These are phyloP conservation scores for Pseudogymnoascus sp. DNA, from an alignment of 2,329 filamentous ascomycete genomes.

Conservation along the genomic window DNA sequence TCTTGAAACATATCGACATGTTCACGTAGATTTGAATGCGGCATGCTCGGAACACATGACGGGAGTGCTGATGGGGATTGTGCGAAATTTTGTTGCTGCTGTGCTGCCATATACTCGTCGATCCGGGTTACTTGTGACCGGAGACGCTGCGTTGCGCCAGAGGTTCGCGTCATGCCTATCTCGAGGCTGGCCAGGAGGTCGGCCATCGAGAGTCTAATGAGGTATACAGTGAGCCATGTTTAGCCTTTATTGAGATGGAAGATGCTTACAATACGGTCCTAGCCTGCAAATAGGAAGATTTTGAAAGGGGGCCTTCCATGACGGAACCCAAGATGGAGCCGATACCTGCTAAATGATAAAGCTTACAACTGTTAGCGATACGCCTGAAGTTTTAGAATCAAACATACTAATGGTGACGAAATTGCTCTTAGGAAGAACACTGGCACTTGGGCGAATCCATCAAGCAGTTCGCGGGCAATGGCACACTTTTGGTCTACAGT, in stretches of 20 bases:
- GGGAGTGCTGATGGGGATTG: neutral
- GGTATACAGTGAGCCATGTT: neutral
- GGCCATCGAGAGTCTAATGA: constrained; percentile 33
- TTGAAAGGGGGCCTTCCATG: constrained; percentile 29
- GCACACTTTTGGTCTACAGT: constrained; percentile 39
- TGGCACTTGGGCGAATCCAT: constrained; percentile 38
- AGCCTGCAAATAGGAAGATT: constrained; percentile 25
- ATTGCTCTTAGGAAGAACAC: constrained; percentile 41
- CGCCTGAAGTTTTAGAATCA: neutral
- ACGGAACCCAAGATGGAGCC: constrained; percentile 43
- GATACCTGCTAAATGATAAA: constrained; percentile 43
- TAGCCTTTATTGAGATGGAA: neutral
- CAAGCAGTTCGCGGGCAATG: constrained; percentile 39
- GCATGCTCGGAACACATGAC: neutral
- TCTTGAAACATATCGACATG: neutral
- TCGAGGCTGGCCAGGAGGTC: constrained; percentile 40
- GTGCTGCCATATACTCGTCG: constrained; percentile 28
- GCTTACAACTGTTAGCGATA: constrained; percentile 12
- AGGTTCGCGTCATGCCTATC: constrained; percentile 31
- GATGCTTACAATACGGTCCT: constrained; percentile 33
- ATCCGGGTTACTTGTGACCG: constrained; percentile 37
- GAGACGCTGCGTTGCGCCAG: constrained; percentile 35
- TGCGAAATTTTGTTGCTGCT: constrained; percentile 12
- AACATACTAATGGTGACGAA: constrained; percentile 35
- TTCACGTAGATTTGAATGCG: neutral